These are phyloP conservation scores for Pythium angustatum DNA, from an alignment of 352 stramenopile genomes.

Conservation along the genomic window DNA sequence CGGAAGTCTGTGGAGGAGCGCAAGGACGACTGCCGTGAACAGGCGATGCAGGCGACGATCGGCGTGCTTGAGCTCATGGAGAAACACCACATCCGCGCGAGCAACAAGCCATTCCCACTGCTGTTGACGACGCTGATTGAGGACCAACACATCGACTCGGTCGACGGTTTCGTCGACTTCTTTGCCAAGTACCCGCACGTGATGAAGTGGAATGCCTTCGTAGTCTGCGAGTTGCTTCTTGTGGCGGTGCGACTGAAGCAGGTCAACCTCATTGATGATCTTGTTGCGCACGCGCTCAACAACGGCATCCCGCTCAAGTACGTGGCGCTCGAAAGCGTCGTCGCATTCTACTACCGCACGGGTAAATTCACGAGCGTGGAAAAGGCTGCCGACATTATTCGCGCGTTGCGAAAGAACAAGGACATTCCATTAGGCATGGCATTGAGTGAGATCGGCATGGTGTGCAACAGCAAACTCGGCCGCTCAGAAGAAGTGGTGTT, in stretches of 20 bases:
- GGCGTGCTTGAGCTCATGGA: constrained; percentile 65
- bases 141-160: constrained; percentile 27
- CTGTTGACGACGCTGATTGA: constrained; percentile 47
- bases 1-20: constrained; percentile 44
- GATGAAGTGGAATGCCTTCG: constrained; percentile 64
- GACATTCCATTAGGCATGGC: constrained; percentile 71
- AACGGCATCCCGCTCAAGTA: constrained; percentile 76
- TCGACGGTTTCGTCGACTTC: constrained; percentile 51
- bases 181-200: constrained; percentile 48
- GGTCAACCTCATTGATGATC: constrained; percentile 54
- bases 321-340: constrained; percentile 65
- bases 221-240: constrained; percentile 67
- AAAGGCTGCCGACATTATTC: constrained; percentile 64
- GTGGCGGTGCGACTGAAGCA: constrained; percentile 49
- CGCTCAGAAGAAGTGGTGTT: constrained; percentile 63
- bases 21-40: constrained; percentile 36
- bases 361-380: constrained; percentile 62
- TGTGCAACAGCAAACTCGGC: constrained; percentile 57
- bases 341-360: constrained; percentile 69
- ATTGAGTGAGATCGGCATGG: constrained; percentile 76
- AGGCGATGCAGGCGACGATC: constrained; percentile 38
- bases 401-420: constrained; percentile 68
- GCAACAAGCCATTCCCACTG: constrained; percentile 46
- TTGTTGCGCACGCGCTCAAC: constrained; percentile 63
- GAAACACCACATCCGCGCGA: constrained; percentile 48